Evolutionary conservation across 1,284 basidiomycete species (phyloP).

Genomic region (Moesziomyces aphidis): DNA sequence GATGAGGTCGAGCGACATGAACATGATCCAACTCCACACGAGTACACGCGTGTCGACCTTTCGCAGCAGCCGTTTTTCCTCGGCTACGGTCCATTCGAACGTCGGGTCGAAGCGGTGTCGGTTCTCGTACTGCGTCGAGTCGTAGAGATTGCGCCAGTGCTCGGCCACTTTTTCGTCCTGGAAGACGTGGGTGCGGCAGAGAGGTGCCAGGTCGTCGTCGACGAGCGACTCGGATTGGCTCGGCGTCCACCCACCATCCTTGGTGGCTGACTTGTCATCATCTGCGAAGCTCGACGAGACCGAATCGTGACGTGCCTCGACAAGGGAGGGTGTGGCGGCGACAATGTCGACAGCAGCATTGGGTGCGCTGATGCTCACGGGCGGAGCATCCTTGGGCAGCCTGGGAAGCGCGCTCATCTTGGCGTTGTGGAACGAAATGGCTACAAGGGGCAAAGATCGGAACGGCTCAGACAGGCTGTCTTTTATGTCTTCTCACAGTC

Average conservation of each 20-base stretch:
- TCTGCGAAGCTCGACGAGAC: slow-evolving; percentile 11
- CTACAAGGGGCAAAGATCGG: neutral
- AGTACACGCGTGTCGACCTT: slow-evolving; percentile 27
- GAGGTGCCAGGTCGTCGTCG: slow-evolving; percentile 9
- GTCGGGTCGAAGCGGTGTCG: slow-evolving; percentile 42
- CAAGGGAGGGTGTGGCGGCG: neutral
- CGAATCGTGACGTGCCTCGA: slow-evolving; percentile 17
- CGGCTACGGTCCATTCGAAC: slow-evolving; percentile 28
- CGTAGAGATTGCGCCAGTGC: slow-evolving; percentile 42
- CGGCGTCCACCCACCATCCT: slow-evolving; percentile 10
- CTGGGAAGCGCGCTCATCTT: slow-evolving; percentile 25
- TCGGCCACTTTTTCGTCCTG: slow-evolving; percentile 36
- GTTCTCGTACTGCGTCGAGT: slow-evolving; percentile 33
- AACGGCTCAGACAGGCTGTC: neutral
- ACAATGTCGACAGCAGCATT: slow-evolving; percentile 13
- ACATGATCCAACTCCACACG: slow-evolving; percentile 40
- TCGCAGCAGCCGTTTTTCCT: slow-evolving; percentile 17
- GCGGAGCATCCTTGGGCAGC: slow-evolving; percentile 24
- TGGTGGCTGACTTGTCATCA: slow-evolving; percentile 16
- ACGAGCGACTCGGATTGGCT: slow-evolving; percentile 18
- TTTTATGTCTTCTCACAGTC: neutral
- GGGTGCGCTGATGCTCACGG: slow-evolving; percentile 19
- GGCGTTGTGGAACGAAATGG: neutral
- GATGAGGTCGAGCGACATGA: slow-evolving; percentile 47
- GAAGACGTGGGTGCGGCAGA: slow-evolving; percentile 38